Evolutionary conservation across 345 rosid species (phyloP), one percentile per base, ranked within the genome.

Genomic region (Noccaea bulbosa): DNA sequence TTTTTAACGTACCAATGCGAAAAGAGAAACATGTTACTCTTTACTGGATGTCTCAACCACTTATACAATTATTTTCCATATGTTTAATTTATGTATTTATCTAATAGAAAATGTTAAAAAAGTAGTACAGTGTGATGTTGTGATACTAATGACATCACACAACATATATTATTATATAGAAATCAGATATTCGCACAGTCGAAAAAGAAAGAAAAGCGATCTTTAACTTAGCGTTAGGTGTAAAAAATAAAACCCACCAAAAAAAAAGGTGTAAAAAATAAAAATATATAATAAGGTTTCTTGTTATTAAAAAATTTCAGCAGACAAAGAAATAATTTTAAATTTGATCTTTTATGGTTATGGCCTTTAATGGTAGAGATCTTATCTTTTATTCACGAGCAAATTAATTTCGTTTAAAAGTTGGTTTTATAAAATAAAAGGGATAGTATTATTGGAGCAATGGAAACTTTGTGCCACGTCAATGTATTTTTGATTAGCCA

Each of bases 381-480:
- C 68, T 71, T 70, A 51, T 69, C 67, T 49, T 49, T 49, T 49
- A 16, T 61, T 51, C 54, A 61, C 68, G 53, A 71, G 17, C 52
- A 27, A 41, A 34, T 60, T 40, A 50, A 60, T 49, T 52, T 62
- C 11, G 5, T 30, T 43, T 71, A 7, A 15, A 37, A n/a, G 2
- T 27, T 27, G 2, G 4, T 27, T 1, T 27, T 27, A 2, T 27
- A 35, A 33, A 15, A 12, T 39, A 8, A 17, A 48, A 70, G 17
- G 3, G 34, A 38, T 16, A 17, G 41, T 52, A 41, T 15, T 40
- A 49, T 32, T 27, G 50, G 14, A 71, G 53, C 39, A 30, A 50
- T 11, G 51, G 43, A 41, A 71, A 27, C 51, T 34, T 40, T 71
- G 11, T 41, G 69, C 63, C 69, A 62, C 55, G 69, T 52, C 62